phyloP scores from a whole-genome alignment of 129 eudicot species.

The Chrysanthemum makinoi region DNA sequence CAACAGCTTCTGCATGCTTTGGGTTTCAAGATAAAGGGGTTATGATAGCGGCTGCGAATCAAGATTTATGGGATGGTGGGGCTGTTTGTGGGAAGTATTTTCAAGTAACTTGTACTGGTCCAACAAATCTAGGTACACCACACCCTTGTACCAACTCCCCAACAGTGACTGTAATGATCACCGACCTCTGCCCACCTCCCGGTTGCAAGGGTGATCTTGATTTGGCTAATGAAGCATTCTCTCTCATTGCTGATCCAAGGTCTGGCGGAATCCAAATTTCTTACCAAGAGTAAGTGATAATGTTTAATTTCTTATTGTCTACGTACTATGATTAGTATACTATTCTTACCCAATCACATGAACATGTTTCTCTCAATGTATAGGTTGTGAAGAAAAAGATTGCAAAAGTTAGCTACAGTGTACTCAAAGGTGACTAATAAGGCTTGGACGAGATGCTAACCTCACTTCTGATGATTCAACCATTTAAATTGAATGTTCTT shows the following conservation, averaged over 20 bases:
- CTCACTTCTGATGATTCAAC: not conserved
- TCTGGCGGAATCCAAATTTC: slow-evolving; percentile 8
- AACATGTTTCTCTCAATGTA: not conserved
- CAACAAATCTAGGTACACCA: slow-evolving; percentile 10
- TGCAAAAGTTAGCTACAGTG: not conserved
- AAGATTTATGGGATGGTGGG: slow-evolving; percentile 12
- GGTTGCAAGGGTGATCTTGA: slow-evolving; percentile 16
- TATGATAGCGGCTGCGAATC: not conserved
- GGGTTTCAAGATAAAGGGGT: slow-evolving; percentile 13
- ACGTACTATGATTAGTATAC: not conserved
- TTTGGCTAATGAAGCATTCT: slow-evolving; percentile 12
- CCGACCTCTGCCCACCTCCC: slow-evolving; percentile 11
- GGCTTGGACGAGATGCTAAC: not conserved
- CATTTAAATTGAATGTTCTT: not conserved
- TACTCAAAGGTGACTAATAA: not conserved
- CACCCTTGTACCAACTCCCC: slow-evolving; percentile 12
- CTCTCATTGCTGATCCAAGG: slow-evolving; percentile 7
- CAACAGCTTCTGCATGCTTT: slow-evolving; percentile 1
- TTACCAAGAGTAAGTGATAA: not conserved
- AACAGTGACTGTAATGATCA: slow-evolving; percentile 18
- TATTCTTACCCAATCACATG: not conserved
- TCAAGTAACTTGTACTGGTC: slow-evolving; percentile 11
- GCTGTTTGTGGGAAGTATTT: slow-evolving; percentile 6
- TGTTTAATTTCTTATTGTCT: not conserved
- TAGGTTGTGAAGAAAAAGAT: slow-evolving; percentile 1